Base-by-base conservation (phyloP, 2,329 filamentous ascomycete genomes). In the Mollisiaceae sp. region DNA sequence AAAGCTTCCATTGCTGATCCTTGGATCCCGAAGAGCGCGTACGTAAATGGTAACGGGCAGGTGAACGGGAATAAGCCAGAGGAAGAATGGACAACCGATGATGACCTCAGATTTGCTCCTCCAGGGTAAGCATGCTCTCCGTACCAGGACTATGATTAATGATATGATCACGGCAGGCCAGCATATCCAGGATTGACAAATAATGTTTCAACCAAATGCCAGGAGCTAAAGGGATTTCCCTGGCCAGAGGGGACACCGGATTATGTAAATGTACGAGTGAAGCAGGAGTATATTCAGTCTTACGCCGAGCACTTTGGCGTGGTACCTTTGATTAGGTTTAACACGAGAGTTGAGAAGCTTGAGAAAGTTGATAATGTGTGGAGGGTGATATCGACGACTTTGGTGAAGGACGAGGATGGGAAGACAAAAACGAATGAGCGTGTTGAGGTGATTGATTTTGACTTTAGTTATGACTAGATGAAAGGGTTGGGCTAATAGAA, bases 131-230 rank as follows among this genome's bases (percentile, higher is more conserved):
- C 60, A 24, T 22, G 32, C 20, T 18, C 41, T 35, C 5, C 20
- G 20, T 39, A 56, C 47, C 38, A n/a, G 18, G 38, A 32, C 2
- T 14, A 22, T 11, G 20, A 27, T 14, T 32, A 2, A 15, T 55
- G 24, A 55, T 32, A 2, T 47, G 15, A 14, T 41, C 41, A 22
- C 11, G 38, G 38, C 41, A 71, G 70, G 8, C 73, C 72, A 35
- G 70, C 69, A 32, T 75, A 75, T 55, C 62, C 65, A 18, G 70
- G 69, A 5, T 62, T 74, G 2, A 73, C 64, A 22, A 74, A 72
- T 24, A 75, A 74, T 60, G 66, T 75, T 15, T 64, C 73, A 32
- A 72, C 70, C 2, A 60, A 59, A n/a, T 61, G 74, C 12, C 70
- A 71, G 63, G 62, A 68, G 36, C 35, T 74, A 35, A 72, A 72